A percentile compares a stretch with the other conserved stretches of the same genome.
Evolutionary conservation across 345 rosid genomes (phyloP).

Genomic region (Streptanthus diversifolius): DNA sequence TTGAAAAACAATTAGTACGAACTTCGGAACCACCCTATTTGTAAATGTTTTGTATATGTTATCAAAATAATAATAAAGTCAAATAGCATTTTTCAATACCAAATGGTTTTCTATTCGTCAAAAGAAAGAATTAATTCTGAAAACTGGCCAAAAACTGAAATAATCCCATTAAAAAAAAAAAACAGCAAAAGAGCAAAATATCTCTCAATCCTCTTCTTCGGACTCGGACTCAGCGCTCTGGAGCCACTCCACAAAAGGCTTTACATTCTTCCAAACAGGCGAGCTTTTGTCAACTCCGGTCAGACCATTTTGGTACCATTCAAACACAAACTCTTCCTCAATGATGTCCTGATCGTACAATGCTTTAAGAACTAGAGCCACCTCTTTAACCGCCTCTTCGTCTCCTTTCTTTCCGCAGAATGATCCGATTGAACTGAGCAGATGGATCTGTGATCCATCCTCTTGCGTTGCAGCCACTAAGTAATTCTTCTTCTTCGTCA

Average conservation of each 20-base stretch:
- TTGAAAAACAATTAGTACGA: no score
- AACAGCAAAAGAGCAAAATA: background rate
- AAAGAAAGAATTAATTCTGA: background rate
- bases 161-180: background rate
- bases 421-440: constrained; percentile 49
- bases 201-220: constrained; percentile 43
- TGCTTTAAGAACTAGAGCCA: constrained; percentile 59
- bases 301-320: constrained; percentile 69
- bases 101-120: background rate
- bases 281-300: constrained; percentile 46
- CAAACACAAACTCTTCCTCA: constrained; percentile 68
- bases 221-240: constrained; percentile 87
- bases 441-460: constrained; percentile 49
- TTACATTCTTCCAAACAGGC: constrained; percentile 56
- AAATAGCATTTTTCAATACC: background rate
- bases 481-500: constrained; percentile 62
- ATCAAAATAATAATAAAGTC: background rate
- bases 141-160: background rate
- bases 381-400: constrained; percentile 53
- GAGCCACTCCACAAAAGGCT: constrained; percentile 86
- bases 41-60: background rate
- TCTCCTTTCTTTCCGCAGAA: constrained; percentile 45
- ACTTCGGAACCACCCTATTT: background rate
- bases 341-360: constrained; percentile 71
- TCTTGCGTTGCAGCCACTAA: constrained; percentile 49